Evolutionary conservation across 2,329 filamentous ascomycete genomes (phyloP), one percentile per base, ranked within the genome.

Genomic region (Stylonectria norvegica): DNA sequence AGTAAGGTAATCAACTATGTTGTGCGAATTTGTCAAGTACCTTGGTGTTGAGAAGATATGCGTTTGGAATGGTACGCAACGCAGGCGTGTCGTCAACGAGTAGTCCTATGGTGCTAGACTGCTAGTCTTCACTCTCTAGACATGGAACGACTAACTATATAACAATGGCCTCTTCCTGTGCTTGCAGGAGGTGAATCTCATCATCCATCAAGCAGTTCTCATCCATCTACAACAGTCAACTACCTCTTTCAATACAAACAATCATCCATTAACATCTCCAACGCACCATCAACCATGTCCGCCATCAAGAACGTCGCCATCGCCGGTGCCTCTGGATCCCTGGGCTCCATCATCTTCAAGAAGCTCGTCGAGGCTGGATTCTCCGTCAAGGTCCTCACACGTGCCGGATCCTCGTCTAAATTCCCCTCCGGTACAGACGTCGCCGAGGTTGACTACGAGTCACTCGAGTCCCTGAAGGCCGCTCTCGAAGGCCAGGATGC

Each of bases 401-500:
- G 67, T 20, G 40, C 53, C 16, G 66, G 66, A 28, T 80, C 76
- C 5, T 53, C 43, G 2, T 59, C 65, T 0, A 58, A 59, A 2
- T 62, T 62, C 40, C 60, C 61, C 7, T 20, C 45, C 1, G 54
- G 50, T 8, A 49, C 48, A 12, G 55, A 60, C 4, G 60, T 65
- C n/a, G 44, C 58, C 4, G 55, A 66, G 16, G 58, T 65, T 19
- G 69, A 68, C 51, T 62, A 64, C 34, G 62, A 69, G 11, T 71
- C 69, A 2, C 56, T 71, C 3, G 58, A 68, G 0, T 72, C 73
- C 16, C 68, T 85, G 11, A 69, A 61, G 1, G 47, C 64, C 1
- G 75, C 73, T 0, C 70, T 85, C 34, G 51, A 69, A 36, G 77
- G 72, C 37, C 72, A 80, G 42, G 79, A 83, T 46, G 79, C 73